Evolutionary conservation across 2,329 filamentous ascomycete genomes (phyloP), one percentile per base, ranked within the genome.

Genomic region (Graphilbum fragrans): DNA sequence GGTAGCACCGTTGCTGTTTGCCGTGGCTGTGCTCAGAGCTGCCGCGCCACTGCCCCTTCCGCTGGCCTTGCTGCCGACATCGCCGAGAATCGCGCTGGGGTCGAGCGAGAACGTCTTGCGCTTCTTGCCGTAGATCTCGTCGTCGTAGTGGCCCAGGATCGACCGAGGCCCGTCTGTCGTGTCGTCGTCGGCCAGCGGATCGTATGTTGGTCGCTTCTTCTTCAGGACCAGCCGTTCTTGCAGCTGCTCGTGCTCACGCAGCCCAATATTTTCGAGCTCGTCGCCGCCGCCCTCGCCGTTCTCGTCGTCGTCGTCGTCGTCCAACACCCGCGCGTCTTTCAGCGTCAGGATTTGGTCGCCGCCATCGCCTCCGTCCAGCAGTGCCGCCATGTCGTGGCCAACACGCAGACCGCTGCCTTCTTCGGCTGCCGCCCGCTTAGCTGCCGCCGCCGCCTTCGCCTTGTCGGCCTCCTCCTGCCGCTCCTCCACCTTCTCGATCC

Each of bases 111-210:
- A 98, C 20, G 74, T 74, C 57, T 93, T 94, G 42, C 72, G 67
- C 64, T 93, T 92, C 62, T 94, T 94, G 42, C 87, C 87, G 29
- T 82, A 76, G 41, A 95, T 93, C 55, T 94, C 90, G 49, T 96
- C 92, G 52, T 96, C 92, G 55, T 98, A 98, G 52, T 98, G 90
- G 14, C 84, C 77, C 34, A 98, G 64, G 20, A 98, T 78, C 6
- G 73, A 72, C 17, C 71, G 71, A 44, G 80, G 67, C 12, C 74
- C 80, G 20, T 72, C 72, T 22, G n/a, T n/a, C n/a, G 78, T 72
- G 35, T 82, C 80, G 27, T 80, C 66, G 43, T 81, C 78, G 46
- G 86, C 81, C 12, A 50, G 32, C 0, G 90, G 88, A 52, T 98
- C 86, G 59, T 98, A 98, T 1, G 79, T 80, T 1, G 82, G 81